Evolutionary conservation across 2,329 filamentous ascomycete genomes (phyloP).

Genomic region (Calonectria pseudoreteaudii): DNA sequence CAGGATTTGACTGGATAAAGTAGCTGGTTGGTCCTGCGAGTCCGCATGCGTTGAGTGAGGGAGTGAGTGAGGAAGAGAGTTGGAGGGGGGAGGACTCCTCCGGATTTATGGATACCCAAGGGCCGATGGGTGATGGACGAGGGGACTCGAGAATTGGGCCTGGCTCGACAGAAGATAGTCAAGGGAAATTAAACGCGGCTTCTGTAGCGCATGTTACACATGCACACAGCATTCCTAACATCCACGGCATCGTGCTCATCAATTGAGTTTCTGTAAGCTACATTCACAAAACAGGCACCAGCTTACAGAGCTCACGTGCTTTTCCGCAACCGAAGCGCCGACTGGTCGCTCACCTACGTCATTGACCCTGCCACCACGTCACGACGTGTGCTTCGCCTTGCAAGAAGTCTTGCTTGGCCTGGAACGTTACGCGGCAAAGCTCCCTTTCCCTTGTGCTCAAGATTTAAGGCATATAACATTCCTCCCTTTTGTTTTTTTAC

Average conservation of each 20-base stretch:
- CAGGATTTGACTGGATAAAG: background rate
- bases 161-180: background rate
- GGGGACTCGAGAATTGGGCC: background rate
- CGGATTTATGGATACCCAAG: background rate
- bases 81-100: background rate
- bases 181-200: background rate
- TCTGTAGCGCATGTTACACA: background rate
- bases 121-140: background rate
- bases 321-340: background rate
- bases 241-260: background rate
- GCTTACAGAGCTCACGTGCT: conserved; percentile 26
- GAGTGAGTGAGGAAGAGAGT: no score
- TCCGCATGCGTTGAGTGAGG: background rate
- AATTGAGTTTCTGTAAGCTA: conserved; percentile 8
- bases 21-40: background rate
- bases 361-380: conserved; percentile 33
- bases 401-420: background rate
- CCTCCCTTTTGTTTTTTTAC: no score
- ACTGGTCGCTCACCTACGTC: conserved; percentile 26
- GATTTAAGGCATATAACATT: conserved; percentile 9
- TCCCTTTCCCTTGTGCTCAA: conserved; percentile 1
- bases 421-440: conserved; percentile 28
- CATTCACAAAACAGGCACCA: background rate
- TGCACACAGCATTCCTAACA: background rate
- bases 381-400: conserved; percentile 12